A percentile compares a stretch with the other conserved stretches of the same genome.
Evolutionary conservation across 2,329 filamentous ascomycete species (phyloP).

Genomic region (Leptographium galeiforme): DNA sequence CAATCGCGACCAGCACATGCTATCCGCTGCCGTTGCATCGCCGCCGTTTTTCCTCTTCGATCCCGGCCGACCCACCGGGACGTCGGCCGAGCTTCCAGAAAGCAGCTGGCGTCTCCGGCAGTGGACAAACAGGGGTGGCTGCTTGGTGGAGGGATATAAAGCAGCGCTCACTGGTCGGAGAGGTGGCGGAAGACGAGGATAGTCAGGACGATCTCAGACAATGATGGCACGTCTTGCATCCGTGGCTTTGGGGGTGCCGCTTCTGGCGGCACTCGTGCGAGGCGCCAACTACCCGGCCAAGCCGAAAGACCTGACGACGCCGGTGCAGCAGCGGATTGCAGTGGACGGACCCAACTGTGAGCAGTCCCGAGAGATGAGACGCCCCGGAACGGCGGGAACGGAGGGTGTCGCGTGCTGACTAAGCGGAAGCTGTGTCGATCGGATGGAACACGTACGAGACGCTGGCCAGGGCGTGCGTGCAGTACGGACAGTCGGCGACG

Average conservation of each 20-base stretch:
- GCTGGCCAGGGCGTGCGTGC: constrained; percentile 31
- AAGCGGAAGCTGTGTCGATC: constrained; percentile 30
- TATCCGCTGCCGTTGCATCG: neutral
- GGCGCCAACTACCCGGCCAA: constrained; percentile 27
- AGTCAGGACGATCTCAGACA: neutral
- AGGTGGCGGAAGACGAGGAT: neutral
- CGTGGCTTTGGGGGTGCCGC: constrained; percentile 5
- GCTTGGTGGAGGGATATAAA: neutral
- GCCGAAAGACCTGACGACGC: constrained; percentile 36
- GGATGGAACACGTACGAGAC: constrained; percentile 44
- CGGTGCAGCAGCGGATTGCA: constrained; percentile 39
- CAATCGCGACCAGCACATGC: constrained; percentile 9
- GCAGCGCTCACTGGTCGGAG: neutral
- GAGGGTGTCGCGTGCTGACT: neutral
- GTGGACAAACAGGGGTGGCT: neutral
- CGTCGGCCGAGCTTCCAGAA: neutral
- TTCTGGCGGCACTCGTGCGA: constrained; percentile 4
- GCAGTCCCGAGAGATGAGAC: neutral
- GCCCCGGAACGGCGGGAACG: neutral
- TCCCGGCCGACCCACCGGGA: neutral
- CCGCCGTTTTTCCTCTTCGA: neutral
- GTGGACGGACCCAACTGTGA: constrained; percentile 34
- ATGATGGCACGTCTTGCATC: constrained; percentile 7
- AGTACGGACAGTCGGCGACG: constrained; percentile 31
- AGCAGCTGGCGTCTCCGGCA: neutral